A percentile compares a stretch with the other conserved stretches of the same genome.
Evolutionary conservation across 2,329 filamentous ascomycete genomes (phyloP).

Genomic region (Verticillium albo-atrum): DNA sequence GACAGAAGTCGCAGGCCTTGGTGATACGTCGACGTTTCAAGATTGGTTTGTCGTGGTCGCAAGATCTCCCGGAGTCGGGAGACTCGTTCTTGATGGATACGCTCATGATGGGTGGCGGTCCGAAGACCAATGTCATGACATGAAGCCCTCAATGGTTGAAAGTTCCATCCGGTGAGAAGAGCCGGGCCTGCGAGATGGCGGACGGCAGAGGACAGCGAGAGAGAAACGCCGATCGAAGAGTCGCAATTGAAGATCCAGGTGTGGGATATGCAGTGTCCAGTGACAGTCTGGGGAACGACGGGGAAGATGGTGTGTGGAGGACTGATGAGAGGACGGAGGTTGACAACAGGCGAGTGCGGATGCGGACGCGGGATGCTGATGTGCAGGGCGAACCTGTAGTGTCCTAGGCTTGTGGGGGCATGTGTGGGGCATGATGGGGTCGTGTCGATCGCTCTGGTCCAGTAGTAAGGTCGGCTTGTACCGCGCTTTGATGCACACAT

Average conservation of each 20-base stretch:
- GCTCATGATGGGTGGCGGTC: neutral
- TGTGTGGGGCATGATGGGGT: neutral
- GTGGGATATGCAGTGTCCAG: neutral
- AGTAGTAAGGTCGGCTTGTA: neutral
- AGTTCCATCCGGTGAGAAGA: neutral
- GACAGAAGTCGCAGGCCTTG: conserved; percentile 14
- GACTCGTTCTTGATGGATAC: neutral
- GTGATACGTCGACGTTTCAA: conserved; percentile 13
- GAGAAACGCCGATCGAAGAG: neutral
- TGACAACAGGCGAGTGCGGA: too few species aligned
- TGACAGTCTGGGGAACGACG: neutral
- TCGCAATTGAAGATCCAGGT: neutral
- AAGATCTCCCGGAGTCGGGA: neutral
- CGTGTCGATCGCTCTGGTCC: neutral
- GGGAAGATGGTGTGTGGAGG: neutral
- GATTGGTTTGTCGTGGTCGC: neutral
- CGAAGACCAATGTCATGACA: neutral
- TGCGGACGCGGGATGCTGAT: neutral
- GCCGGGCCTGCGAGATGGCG: neutral
- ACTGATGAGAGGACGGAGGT: neutral
- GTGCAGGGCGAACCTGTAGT: neutral
- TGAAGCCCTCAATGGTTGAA: neutral
- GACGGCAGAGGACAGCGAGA: neutral
- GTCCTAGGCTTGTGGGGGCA: neutral
- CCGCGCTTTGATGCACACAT: neutral